Evolutionary conservation across 129 eudicot species (phyloP), one percentile per base, ranked within the genome.

Genomic region (Escallonia rubra): DNA sequence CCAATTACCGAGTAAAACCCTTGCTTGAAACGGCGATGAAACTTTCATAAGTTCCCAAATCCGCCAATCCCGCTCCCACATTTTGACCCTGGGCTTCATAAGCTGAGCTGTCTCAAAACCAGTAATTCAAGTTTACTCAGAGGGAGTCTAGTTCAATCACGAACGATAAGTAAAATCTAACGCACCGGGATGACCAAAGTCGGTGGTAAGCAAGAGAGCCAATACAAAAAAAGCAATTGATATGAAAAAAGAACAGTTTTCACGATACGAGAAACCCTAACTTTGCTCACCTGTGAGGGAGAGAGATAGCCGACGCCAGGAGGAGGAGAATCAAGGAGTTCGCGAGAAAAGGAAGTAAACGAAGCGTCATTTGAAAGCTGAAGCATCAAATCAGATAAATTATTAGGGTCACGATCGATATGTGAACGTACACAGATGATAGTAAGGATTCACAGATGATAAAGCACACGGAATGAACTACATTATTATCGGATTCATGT

Each of bases 201-300:
- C 34, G 34, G 34, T 4, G 45, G 14, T 10, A 10, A 41, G 12
- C n/a, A 39, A 51, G 7, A 13, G 14, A 51, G 7, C 52, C 48
- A 23, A 50, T 1, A 44, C 52, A 48, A 15, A 39, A 8, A 48
- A 15, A 39, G 16, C 34, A 70, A 40, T 41, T 41, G 40, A 23
- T 10, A 8, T 8, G 6, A 7, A 8, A 43, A 54, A 5, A 10
- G 13, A 4, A 5, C 39, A 3, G 52, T n/a, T 13, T 4, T 4
- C n/a, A 10, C 10, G 14, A 13, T 23, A 13, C 4, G 13, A 47
- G 15, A 65, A 73, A 57, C 60, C 67, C 66, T 57, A 66, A 49
- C 5, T 57, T 40, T 57, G 59, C 78, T 47, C 67, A 73, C 78
- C 78, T 66, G 65, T 40, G 50, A 58, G 66, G 59, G 41, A 73